A percentile compares a stretch with the other conserved stretches of the same genome.
Evolutionary conservation across 495 filamentous ascomycete genomes (phyloP).

Genomic region (Penicillium macrosclerotiorum): DNA sequence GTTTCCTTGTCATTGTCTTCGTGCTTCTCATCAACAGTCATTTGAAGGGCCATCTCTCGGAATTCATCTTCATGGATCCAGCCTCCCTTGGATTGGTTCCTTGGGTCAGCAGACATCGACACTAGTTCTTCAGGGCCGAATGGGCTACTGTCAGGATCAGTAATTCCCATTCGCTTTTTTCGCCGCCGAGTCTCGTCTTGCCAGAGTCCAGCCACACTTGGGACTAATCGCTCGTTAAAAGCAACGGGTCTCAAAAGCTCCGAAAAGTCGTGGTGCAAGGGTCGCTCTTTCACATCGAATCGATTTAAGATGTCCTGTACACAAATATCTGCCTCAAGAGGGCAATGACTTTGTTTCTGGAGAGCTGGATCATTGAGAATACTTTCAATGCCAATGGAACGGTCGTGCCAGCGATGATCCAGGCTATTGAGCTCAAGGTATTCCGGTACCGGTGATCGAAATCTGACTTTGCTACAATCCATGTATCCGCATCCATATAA

Average conservation of each 20-base stretch:
- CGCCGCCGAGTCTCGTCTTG: slow-evolving; percentile 82
- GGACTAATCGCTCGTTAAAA: slow-evolving; percentile 74
- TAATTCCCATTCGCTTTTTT: slow-evolving; percentile 62
- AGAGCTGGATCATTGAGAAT: slow-evolving; percentile 60
- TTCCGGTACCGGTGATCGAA: slow-evolving; percentile 74
- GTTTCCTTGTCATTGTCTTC: slow-evolving; percentile 45
- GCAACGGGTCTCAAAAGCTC: slow-evolving; percentile 66
- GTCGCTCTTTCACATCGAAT: slow-evolving; percentile 64
- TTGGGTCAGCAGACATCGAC: slow-evolving; percentile 79
- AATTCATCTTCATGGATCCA: slow-evolving; percentile 95
- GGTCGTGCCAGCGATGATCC: slow-evolving; percentile 75
- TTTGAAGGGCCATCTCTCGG: slow-evolving; percentile 55
- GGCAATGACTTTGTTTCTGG: slow-evolving; percentile 80
- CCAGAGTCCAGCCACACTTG: slow-evolving; percentile 94
- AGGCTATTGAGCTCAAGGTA: slow-evolving; percentile 55
- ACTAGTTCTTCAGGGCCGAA: slow-evolving; percentile 77
- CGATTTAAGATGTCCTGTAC: slow-evolving; percentile 89
- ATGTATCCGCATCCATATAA: slow-evolving; percentile 91
- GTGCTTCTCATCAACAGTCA: slow-evolving; percentile 61
- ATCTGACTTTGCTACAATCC: slow-evolving; percentile 63
- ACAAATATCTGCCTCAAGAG: slow-evolving; percentile 83
- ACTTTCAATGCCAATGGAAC: slow-evolving; percentile 53
- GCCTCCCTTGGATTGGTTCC: slow-evolving; percentile 62
- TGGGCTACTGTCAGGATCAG: slow-evolving; percentile 63
- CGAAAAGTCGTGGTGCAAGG: slow-evolving; percentile 82